A percentile compares a stretch with the other conserved stretches of the same genome.
Evolutionary conservation across 441 rosid species (phyloP).

Genomic region (Populus hybrid): DNA sequence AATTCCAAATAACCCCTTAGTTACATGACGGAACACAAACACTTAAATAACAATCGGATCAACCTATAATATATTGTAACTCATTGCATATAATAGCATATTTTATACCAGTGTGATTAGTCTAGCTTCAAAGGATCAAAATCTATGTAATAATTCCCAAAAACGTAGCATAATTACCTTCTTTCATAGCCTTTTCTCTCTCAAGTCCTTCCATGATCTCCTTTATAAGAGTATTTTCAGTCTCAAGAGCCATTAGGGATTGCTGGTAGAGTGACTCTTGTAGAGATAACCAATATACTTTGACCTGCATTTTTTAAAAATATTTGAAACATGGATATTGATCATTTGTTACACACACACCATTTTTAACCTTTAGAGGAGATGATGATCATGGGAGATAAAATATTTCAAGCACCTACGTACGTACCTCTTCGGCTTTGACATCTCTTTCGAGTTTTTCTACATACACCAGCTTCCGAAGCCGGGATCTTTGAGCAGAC

Average conservation of each 20-base stretch:
- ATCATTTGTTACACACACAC: not conserved
- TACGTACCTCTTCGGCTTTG: conserved; percentile 12
- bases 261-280: not conserved
- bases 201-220: conserved; percentile 3
- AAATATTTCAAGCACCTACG: not conserved
- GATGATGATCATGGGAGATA: not conserved
- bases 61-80: not conserved
- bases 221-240: conserved; percentile 4
- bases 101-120: not conserved
- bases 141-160: not conserved
- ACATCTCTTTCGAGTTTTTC: conserved; percentile 10
- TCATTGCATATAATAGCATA: not conserved
- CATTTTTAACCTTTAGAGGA: not conserved
- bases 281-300: not conserved
- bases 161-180: conserved; percentile 3
- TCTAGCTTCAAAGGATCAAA: not conserved
- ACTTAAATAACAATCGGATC: not conserved
- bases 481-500: conserved; percentile 4
- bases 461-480: conserved; percentile 1
- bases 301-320: conserved; percentile 4
- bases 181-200: not conserved
- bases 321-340: not conserved
- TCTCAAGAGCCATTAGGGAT: not conserved
- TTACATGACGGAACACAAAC: not conserved
- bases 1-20: not conserved